Evolutionary conservation across 805 yeast species (phyloP), one percentile per base, ranked within the genome.

Genomic region (Tetrapisispora iriomotensis): DNA sequence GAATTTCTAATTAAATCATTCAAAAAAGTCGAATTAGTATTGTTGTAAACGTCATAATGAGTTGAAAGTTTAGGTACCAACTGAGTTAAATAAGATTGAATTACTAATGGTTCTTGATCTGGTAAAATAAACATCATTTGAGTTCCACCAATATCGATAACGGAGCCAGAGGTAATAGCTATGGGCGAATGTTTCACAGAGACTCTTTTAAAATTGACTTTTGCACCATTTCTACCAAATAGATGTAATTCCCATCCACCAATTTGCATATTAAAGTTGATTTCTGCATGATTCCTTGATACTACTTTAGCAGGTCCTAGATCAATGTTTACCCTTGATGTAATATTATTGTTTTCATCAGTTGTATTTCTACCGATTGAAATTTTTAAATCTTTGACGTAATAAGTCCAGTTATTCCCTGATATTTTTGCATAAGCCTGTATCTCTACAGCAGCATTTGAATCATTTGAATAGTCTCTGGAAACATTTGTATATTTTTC

Each of bases 91-190:
- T 65, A 53, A 29, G 45, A 42, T 17, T 53, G 57, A 5, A 82
- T 73, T 7, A 88, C 70, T 25, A 62, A 65, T 3, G 96, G 95
- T 10, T 77, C 75, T 4, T 84, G 77, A 58, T 88, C 96, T 2
- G 99, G 99, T 48, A 92, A 67, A 28, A 92, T 92, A 57, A 92
- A 92, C 94, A 92, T 90, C 97, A 92, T 92, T 62, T 92, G 97
- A 9, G 95, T 87, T 6, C 96, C 96, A 14, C 97, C 97, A 34
- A 92, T 79, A 53, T 92, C 99, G 41, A 92, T 63, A 14, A 92
- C 77, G 30, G 90, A 83, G n/a, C 98, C 98, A 2, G 94, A 80
- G 38, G 73, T 71, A 40, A 92, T 70, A 10, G 78, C 71, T 12
- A 79, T 71, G 3, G 77, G 67, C 5, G 70, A 61, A 17, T 56